These are phyloP conservation scores for Euphorbia tirucalli DNA, from an alignment of 345 rosid species.

Conservation along the genomic window DNA sequence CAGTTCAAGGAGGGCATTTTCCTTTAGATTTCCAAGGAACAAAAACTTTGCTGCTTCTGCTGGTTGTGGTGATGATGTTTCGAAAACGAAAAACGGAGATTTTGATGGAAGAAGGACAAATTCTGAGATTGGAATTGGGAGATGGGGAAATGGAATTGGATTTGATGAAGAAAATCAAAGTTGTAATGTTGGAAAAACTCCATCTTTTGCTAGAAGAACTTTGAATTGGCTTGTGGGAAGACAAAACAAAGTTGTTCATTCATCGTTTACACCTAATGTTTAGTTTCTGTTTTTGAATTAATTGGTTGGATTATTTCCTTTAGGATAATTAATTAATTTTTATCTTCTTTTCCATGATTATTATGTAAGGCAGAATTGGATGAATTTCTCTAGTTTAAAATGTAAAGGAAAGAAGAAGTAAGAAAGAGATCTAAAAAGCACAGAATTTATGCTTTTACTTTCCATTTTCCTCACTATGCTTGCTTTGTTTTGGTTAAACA, in stretches of 20 bases:
- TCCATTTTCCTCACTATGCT: neutral
- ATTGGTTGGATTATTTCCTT: conserved; percentile 8
- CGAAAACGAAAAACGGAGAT: conserved; percentile 27
- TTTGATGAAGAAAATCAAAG: conserved; percentile 50
- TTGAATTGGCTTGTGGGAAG: conserved; percentile 85
- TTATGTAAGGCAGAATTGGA: conserved; percentile 14
- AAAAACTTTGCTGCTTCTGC: conserved; percentile 15
- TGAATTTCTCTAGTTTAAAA: conserved; percentile 19
- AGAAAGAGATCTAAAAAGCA: conserved; percentile 14
- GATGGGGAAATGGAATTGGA: conserved; percentile 33
- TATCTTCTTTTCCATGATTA: conserved; percentile 8
- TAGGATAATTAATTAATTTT: conserved; percentile 5
- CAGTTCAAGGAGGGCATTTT: conserved; percentile 62
- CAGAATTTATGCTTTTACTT: conserved; percentile 10
- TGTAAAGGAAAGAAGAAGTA: conserved; percentile 10
- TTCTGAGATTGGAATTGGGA: conserved; percentile 41
- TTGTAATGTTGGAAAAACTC: conserved; percentile 51
- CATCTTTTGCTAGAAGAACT: conserved; percentile 94
- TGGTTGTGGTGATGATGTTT: conserved; percentile 13
- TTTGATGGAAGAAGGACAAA: conserved; percentile 28
- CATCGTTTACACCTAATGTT: conserved; percentile 53
- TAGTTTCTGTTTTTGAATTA: conserved; percentile 19
- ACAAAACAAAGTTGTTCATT: conserved; percentile 92
- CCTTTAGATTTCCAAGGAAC: conserved; percentile 48
- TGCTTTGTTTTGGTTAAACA: neutral